Conservation (phyloP, 805 yeast genomes). For the Millerozyma acaciae region DNA sequence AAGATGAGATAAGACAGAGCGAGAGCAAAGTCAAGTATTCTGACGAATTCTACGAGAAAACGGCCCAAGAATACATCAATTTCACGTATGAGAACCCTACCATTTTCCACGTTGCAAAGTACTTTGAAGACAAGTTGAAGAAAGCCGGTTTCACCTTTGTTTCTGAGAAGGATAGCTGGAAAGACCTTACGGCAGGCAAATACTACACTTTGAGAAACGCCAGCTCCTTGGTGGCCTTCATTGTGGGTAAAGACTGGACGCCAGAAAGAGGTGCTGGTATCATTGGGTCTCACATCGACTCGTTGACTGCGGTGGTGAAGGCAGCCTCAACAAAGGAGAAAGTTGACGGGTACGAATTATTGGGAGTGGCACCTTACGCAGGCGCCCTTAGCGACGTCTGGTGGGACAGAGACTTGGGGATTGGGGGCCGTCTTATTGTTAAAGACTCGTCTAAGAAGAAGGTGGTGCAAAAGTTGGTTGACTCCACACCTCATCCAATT, state of each 20-base stretch:
- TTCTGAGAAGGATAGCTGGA: conserved; percentile 61
- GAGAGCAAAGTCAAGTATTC: conserved; percentile 9
- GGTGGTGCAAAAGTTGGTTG: conserved; percentile 44
- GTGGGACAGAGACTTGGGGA: conserved; percentile 84
- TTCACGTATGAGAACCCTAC: conserved; percentile 75
- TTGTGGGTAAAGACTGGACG: conserved; percentile 62
- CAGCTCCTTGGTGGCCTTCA: conserved; percentile 64
- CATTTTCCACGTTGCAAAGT: conserved; percentile 63
- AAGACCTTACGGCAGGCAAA: conserved; percentile 44
- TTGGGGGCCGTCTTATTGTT: conserved; percentile 73
- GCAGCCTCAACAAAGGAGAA: conserved; percentile 60
- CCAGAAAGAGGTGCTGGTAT: conserved; percentile 65
- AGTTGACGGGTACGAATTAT: conserved; percentile 69
- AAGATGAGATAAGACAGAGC: neutral
- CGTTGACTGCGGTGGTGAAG: conserved; percentile 64
- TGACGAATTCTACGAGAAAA: conserved; percentile 17
- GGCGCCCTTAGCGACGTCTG: conserved; percentile 64
- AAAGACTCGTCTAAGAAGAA: conserved; percentile 27
- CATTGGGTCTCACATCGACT: conserved; percentile 74
- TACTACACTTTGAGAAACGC: conserved; percentile 70
- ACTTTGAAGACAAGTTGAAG: conserved; percentile 46
- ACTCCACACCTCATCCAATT: conserved; percentile 63
- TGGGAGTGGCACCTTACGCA: conserved; percentile 83
- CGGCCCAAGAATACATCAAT: conserved; percentile 54
- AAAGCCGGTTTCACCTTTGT: conserved; percentile 61